These are phyloP conservation scores for Phytophthora hibernalis DNA, from an alignment of 352 stramenopile genomes.

Conservation along the genomic window DNA sequence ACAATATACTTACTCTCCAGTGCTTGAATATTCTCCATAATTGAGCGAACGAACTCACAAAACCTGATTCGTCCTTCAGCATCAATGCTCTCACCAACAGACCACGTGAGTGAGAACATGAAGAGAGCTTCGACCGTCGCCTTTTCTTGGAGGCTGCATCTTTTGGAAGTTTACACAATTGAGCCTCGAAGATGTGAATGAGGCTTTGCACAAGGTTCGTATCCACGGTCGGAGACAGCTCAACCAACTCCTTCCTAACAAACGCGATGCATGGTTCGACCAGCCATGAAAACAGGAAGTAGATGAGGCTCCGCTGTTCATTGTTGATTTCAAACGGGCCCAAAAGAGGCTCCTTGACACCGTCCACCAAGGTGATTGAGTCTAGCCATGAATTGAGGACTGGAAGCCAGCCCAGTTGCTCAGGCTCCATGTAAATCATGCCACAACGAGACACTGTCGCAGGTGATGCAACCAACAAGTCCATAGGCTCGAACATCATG, in stretches of 20 bases:
- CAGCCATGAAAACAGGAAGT: slow-evolving; percentile 87
- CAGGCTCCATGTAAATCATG: slow-evolving; percentile 96
- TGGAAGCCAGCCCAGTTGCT: slow-evolving; percentile 91
- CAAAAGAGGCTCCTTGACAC: slow-evolving; percentile 17
- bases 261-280: slow-evolving; percentile 92
- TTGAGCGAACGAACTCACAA: slow-evolving; percentile 82
- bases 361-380: slow-evolving; percentile 52
- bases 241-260: slow-evolving; percentile 86
- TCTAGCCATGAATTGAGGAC: slow-evolving; percentile 93
- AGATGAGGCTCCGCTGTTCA: slow-evolving; percentile 76
- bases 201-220: slow-evolving; percentile 91
- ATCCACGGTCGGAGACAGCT: slow-evolving; percentile 91
- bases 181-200: slow-evolving; percentile 85
- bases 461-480: slow-evolving; percentile 93
- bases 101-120: slow-evolving; percentile 94
- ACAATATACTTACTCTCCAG: slow-evolving; percentile 80
- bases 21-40: slow-evolving; percentile 75
- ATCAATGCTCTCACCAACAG: slow-evolving; percentile 84
- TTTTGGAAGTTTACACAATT: slow-evolving; percentile 74
- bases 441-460: slow-evolving; percentile 94
- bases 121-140: slow-evolving; percentile 82
- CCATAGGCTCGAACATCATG: slow-evolving; percentile 97
- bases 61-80: slow-evolving; percentile 72
- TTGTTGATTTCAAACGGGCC: slow-evolving; percentile 78
- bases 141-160: slow-evolving; percentile 81